Evolutionary conservation across 129 eudicot genomes (phyloP).

Genomic region (Artemisia annua): DNA sequence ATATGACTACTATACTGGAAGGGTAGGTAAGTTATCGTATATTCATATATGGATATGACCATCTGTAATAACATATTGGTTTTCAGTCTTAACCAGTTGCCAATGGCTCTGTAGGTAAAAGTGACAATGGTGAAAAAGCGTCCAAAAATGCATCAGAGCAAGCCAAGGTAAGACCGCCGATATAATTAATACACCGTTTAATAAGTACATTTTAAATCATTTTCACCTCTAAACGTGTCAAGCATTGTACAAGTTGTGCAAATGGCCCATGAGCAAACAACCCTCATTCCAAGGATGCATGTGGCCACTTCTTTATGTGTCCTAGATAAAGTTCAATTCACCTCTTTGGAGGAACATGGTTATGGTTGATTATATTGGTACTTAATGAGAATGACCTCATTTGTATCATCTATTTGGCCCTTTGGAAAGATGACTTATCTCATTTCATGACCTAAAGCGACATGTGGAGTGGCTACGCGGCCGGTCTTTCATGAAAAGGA

Average conservation of each 20-base stretch:
- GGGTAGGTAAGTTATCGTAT: too few relatives aligned
- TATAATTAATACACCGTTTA: neutral
- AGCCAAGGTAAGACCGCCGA: constrained; percentile 20
- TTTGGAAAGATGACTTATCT: neutral
- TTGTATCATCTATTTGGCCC: neutral
- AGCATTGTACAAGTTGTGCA: constrained; percentile 1
- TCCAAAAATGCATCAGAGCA: constrained; percentile 34
- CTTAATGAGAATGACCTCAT: constrained; percentile 18
- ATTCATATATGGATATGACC: too few relatives aligned
- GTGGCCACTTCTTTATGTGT: constrained; percentile 23
- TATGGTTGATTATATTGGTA: constrained; percentile 6
- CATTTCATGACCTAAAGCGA: neutral
- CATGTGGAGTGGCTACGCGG: too few relatives aligned
- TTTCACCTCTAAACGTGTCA: constrained; percentile 24
- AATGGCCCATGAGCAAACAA: constrained; percentile 21
- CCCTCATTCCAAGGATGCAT: constrained; percentile 22
- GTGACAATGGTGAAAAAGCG: constrained; percentile 36
- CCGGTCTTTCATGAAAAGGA: too few relatives aligned
- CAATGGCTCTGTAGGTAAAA: constrained; percentile 36
- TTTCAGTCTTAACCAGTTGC: constrained; percentile 14
- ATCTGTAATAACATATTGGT: neutral
- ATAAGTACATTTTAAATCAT: too few relatives aligned
- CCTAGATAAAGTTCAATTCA: constrained; percentile 9
- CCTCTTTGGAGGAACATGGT: constrained; percentile 17
- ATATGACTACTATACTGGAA: too few relatives aligned